A percentile compares a stretch with the other conserved stretches of the same genome.
Evolutionary conservation across 106 monocot genomes (phyloP).

Genomic region (Acanthochlamys bracteata): DNA sequence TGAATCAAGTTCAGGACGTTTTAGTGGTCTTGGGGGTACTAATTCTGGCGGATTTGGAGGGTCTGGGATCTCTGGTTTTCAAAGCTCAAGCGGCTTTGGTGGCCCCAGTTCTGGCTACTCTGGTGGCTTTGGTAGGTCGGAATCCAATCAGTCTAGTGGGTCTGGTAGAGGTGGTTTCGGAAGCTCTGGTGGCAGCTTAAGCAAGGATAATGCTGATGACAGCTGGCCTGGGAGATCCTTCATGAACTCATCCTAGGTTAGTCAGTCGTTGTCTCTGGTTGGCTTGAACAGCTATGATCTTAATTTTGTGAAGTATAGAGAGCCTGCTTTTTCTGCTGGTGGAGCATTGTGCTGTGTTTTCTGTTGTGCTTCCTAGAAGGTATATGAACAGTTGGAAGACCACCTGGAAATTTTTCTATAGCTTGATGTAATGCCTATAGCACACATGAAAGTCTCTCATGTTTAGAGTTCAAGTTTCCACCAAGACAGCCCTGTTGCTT

Average conservation of each 20-base stretch:
- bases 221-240: conserved; percentile 11
- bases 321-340: too few relatives aligned
- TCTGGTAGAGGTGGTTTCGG: conserved; percentile 5
- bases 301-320: too few relatives aligned
- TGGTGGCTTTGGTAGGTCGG: not conserved
- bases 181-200: conserved; percentile 4
- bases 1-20: conserved; percentile 1
- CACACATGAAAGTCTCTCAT: too few relatives aligned
- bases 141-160: not conserved
- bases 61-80: not conserved
- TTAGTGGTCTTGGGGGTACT: not conserved
- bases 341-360: too few relatives aligned
- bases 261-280: not conserved
- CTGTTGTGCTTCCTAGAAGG: too few relatives aligned
- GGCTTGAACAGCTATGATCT: too few relatives aligned
- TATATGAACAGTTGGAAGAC: too few relatives aligned
- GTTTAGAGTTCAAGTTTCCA: too few relatives aligned
- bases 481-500: too few relatives aligned
- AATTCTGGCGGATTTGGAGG: too few relatives aligned
- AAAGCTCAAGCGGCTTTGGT: not conserved
- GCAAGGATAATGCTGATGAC: conserved; percentile 4
- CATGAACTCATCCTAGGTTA: conserved; percentile 12
- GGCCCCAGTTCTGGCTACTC: not conserved
- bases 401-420: too few relatives aligned
- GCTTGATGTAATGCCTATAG: too few relatives aligned